Evolutionary conservation across 192 early-diverging fungal genomes (phyloP).

Genomic region (Linnemannia schmuckeri): DNA sequence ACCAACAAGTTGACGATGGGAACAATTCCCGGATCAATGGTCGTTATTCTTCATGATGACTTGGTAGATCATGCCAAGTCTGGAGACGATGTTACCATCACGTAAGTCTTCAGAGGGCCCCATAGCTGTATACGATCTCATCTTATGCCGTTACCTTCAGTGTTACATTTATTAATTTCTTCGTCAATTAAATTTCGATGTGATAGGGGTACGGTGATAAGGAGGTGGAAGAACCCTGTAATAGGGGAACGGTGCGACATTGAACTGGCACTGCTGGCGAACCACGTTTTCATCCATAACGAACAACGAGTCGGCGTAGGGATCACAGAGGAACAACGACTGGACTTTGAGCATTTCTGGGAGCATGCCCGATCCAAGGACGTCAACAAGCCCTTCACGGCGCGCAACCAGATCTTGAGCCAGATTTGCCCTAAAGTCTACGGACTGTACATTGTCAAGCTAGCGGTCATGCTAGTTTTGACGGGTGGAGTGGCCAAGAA

Average conservation of each 20-base stretch:
- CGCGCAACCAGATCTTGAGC: constrained; percentile 69
- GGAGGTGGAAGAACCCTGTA: constrained; percentile 66
- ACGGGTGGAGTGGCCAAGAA: constrained; percentile 75
- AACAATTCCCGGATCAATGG: constrained; percentile 71
- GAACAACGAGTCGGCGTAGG: constrained; percentile 62
- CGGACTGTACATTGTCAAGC: constrained; percentile 77
- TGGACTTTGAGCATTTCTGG: constrained; percentile 74
- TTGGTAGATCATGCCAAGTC: constrained; percentile 72
- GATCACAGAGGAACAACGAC: constrained; percentile 65
- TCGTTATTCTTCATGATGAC: constrained; percentile 70
- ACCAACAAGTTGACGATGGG: constrained; percentile 74
- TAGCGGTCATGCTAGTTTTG: constrained; percentile 78
- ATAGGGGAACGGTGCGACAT: constrained; percentile 71
- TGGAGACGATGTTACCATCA: constrained; percentile 71
- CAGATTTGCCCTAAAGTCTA: constrained; percentile 80
- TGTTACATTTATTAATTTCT: not conserved
- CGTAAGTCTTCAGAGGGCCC: constrained; percentile 36
- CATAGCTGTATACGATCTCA: not conserved
- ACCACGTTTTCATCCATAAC: constrained; percentile 73
- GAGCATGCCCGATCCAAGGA: constrained; percentile 37
- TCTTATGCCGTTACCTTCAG: not conserved
- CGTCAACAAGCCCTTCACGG: constrained; percentile 45
- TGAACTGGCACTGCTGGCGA: constrained; percentile 72
- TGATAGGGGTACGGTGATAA: constrained; percentile 69
- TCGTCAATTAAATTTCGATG: not conserved